Base-by-base conservation (phyloP, 2,329 filamentous ascomycete genomes). In the Colletotrichum tropicicola region DNA sequence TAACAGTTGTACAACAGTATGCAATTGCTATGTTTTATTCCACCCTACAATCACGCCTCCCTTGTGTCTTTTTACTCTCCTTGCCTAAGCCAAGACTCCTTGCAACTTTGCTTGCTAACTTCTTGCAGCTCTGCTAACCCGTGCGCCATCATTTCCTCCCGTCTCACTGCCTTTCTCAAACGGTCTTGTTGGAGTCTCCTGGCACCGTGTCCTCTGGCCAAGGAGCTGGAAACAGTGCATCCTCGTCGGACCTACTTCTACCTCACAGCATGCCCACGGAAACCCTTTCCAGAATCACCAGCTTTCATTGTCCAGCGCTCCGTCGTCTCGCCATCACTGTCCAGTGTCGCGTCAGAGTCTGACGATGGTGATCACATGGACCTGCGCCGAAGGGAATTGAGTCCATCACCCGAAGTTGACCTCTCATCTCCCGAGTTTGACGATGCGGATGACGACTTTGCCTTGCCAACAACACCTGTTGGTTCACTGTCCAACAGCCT, bases 231-330 rank as follows among this genome's bases (percentile, higher is more conserved):
- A 76, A 90, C 92, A 41, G 91, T 95, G 43, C 95, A 98, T 76
- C 96, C 96, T 19, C 92, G 95, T 75, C 93, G 96, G 78, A 94
- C 97, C 48, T 98, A 97, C 83, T 98, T 97, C 81, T 98, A 94
- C 80, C 87, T 99, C 65, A 97, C 93, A 39, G 97, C 92, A n/a
- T 91, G 87, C 73, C 89, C 92, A 48, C 92, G 91, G 74, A 93
- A 95, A 75, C 89, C 93, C 37, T 88, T 98, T 19, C 93, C 93
- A 2, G 87, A 58, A 9, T 52, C 52, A n/a, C 21, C 55, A 12
- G 45, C 52, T 12, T 39, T 32, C 82, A 77, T 58, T 67, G 73
- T 39, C 13, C 44, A 72, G 69, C 85, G 85, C 66, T 81, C 88
- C 68, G 89, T 93, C 66, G 89, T 97, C 66, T 96, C 95, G 3